These are phyloP conservation scores for Wallacemonas sp. DNA, from an alignment of 208 protist species.

Conservation along the genomic window DNA sequence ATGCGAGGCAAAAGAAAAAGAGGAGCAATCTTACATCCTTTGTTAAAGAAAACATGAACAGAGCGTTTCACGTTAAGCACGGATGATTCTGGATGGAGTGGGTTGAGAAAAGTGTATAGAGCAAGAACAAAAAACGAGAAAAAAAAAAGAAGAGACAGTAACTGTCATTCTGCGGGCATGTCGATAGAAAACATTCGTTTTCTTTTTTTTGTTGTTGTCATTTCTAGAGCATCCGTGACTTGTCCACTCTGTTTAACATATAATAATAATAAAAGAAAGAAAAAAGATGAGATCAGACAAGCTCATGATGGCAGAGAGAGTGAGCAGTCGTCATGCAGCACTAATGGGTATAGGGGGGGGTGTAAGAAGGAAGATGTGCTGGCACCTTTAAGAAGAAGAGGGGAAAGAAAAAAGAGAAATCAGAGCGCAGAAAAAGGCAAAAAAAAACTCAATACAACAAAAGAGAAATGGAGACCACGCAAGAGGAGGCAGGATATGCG, in stretches of 20 bases:
- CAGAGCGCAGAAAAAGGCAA: not conserved
- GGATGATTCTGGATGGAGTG: not conserved
- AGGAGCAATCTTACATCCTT: slow-evolving; percentile 3
- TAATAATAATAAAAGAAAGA: slow-evolving; percentile 4
- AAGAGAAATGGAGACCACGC: not conserved
- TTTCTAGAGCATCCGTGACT: not conserved
- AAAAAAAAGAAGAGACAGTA: not conserved
- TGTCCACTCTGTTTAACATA: not conserved
- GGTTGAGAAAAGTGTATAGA: slow-evolving; percentile 9
- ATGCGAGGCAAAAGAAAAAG: slow-evolving; percentile 4
- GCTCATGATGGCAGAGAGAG: too few relatives aligned
- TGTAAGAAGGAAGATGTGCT: too few relatives aligned
- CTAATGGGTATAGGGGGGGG: too few relatives aligned
- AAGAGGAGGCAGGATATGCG: not conserved
- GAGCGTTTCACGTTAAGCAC: not conserved
- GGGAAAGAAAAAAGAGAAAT: not conserved
- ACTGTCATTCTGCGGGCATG: too few relatives aligned
- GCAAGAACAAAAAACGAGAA: not conserved
- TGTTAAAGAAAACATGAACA: slow-evolving; percentile 8
- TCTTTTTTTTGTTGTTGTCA: too few relatives aligned
- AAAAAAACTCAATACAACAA: slow-evolving; percentile 2
- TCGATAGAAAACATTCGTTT: too few relatives aligned
- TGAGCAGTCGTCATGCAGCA: too few relatives aligned
- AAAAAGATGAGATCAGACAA: too few relatives aligned
- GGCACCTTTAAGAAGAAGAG: not conserved